Conservation (phyloP, 176 grass and related monocot species). For the Lolium multiflorum region DNA sequence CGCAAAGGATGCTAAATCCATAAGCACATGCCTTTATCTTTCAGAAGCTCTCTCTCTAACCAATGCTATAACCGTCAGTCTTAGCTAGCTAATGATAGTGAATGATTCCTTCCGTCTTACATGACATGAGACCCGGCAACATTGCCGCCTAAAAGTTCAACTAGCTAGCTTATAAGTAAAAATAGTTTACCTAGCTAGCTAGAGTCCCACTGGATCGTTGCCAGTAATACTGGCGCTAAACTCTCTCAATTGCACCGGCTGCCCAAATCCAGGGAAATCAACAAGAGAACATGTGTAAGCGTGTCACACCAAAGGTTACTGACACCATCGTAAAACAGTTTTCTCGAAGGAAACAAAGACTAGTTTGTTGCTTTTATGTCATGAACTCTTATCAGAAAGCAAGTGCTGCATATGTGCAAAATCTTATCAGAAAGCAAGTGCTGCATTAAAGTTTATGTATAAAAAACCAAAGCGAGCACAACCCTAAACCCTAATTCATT, state of each 20-base stretch:
- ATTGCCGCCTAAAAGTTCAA: slow-evolving; percentile 37
- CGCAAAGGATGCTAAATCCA: slow-evolving; percentile 41
- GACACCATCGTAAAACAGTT: not conserved
- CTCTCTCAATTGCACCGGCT: slow-evolving; percentile 10
- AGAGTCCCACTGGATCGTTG: too few species aligned
- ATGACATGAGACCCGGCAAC: slow-evolving; percentile 10
- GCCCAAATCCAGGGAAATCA: slow-evolving; percentile 9
- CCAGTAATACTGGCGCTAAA: not conserved
- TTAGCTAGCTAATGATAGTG: slow-evolving; percentile 1
- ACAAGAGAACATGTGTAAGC: not conserved
- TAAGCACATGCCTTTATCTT: slow-evolving; percentile 31
- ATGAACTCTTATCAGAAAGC: too few species aligned
- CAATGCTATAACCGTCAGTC: slow-evolving; percentile 19
- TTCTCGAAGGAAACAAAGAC: not conserved
- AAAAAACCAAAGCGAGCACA: too few species aligned
- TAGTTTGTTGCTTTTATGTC: not conserved
- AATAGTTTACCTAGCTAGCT: not conserved
- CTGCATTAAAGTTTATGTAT: too few species aligned
- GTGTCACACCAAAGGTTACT: not conserved
- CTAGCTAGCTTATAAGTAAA: too few species aligned
- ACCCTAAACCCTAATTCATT: too few species aligned
- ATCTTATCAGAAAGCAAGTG: too few species aligned
- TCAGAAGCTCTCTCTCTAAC: slow-evolving; percentile 30
- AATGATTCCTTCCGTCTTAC: slow-evolving; percentile 1
- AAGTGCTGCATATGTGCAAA: too few species aligned